Conservation (phyloP, 176 grass and related monocot species). For the Olyra latifolia region DNA sequence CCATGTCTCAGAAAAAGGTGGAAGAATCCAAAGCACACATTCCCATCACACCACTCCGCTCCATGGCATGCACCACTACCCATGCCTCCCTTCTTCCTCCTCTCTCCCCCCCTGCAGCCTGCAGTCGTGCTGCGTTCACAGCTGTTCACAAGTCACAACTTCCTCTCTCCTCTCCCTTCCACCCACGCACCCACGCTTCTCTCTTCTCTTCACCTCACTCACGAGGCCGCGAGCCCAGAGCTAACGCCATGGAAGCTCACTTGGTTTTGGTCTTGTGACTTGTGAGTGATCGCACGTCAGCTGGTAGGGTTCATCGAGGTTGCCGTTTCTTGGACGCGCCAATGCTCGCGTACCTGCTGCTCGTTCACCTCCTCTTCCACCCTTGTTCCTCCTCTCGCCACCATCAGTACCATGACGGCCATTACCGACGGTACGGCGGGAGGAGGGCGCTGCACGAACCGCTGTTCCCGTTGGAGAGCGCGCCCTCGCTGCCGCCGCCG, state of each 20-base stretch:
- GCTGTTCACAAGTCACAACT: constrained; percentile 31
- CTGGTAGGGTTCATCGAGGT: neutral
- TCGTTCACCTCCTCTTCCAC: constrained; percentile 44
- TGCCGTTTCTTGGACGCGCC: constrained; percentile 8
- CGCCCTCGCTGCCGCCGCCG: constrained; percentile 36
- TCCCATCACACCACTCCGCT: constrained; percentile 37
- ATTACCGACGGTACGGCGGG: neutral
- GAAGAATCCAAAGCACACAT: constrained; percentile 58
- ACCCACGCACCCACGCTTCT: neutral
- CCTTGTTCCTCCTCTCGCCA: neutral
- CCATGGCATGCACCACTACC: constrained; percentile 31
- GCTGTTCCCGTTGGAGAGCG: constrained; percentile 49
- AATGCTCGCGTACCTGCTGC: constrained; percentile 33
- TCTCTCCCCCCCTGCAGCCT: neutral
- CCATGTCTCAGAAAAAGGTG: neutral
- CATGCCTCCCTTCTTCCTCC: neutral
- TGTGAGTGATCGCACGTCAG: neutral
- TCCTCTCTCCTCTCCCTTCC: neutral
- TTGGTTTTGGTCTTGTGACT: neutral
- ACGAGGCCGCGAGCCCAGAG: neutral
- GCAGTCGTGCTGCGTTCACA: constrained; percentile 29
- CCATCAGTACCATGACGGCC: constrained; percentile 6
- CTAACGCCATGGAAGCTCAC: neutral
- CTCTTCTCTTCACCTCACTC: neutral
- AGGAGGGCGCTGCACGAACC: constrained; percentile 58